Percentiles rank a stretch among this genome's conserved stretches.
Conservation (phyloP, 805 yeast genomes). For the Dipodascus geniculatus region DNA sequence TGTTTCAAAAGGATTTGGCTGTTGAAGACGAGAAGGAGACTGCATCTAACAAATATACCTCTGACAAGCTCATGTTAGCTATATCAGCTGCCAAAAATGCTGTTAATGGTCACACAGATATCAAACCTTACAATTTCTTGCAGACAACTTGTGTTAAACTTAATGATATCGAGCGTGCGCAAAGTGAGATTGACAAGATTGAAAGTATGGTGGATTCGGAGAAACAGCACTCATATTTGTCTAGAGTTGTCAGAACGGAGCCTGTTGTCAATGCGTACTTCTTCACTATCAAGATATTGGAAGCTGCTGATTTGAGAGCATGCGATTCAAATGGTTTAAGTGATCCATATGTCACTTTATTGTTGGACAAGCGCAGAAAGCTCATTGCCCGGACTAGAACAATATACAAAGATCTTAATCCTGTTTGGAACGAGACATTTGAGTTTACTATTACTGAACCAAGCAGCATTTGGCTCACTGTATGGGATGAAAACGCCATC, state of each 20-base stretch:
- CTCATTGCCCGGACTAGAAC: conserved; percentile 63
- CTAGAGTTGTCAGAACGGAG: conserved; percentile 25
- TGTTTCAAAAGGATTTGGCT: conserved; percentile 17
- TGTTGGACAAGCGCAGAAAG: conserved; percentile 41
- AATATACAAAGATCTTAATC: conserved; percentile 47
- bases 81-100: conserved; percentile 27
- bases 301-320: conserved; percentile 49
- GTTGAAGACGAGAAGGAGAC: conserved; percentile 6
- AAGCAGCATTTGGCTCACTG: conserved; percentile 42
- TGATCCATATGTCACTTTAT: conserved; percentile 50
- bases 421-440: conserved; percentile 77
- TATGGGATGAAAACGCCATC: conserved; percentile 55
- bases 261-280: conserved; percentile 4
- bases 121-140: conserved; percentile 46
- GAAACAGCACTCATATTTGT: conserved; percentile 30
- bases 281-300: conserved; percentile 50
- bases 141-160: conserved; percentile 62
- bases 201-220: conserved; percentile 54
- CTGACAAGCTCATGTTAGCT: conserved; percentile 11
- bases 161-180: conserved; percentile 43
- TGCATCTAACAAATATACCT: conserved; percentile 1
- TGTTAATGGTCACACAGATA: conserved; percentile 24
- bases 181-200: conserved; percentile 33
- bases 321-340: conserved; percentile 35
- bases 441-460: conserved; percentile 39